Evolutionary conservation across 129 eudicot genomes (phyloP).

Genomic region (Arctium minus): DNA sequence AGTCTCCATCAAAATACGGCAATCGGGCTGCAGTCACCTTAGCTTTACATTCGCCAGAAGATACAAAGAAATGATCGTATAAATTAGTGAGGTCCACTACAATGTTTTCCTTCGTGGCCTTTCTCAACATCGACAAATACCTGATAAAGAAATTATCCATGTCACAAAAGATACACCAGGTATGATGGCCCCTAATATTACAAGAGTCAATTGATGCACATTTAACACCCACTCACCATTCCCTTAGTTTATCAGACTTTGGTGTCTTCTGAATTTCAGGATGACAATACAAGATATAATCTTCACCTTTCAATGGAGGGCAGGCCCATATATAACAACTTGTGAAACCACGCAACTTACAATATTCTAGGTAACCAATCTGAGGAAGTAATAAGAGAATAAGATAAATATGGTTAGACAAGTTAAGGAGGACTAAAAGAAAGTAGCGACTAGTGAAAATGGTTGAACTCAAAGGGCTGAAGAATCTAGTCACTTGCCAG

Average conservation of each 20-base stretch:
- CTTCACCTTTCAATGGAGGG: conserved; percentile 98
- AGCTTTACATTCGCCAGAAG: conserved; percentile 89
- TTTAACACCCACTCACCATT: conserved; percentile 62
- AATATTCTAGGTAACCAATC: conserved; percentile 96
- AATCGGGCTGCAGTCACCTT: conserved; percentile 93
- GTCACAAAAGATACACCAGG: conserved; percentile 3
- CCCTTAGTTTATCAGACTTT: conserved; percentile 92
- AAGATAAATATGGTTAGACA: background rate
- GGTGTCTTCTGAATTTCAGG: conserved; percentile 99
- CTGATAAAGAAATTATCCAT: conserved; percentile 34
- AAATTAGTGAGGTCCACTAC: conserved; percentile 84
- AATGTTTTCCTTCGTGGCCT: conserved; percentile 79
- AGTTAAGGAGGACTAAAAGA: background rate
- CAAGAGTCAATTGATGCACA: background rate
- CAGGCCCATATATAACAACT: conserved; percentile 99
- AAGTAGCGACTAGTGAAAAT: background rate
- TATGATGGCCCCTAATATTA: background rate
- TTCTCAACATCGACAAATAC: conserved; percentile 87
- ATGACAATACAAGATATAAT: conserved; percentile 93
- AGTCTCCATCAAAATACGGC: conserved; percentile 98
- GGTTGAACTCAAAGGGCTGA: background rate
- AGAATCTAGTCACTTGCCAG: conserved; percentile 43
- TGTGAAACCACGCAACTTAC: conserved; percentile 87
- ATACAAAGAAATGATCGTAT: conserved; percentile 80
- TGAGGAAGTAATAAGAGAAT: conserved; percentile 24